Conservation (phyloP, 805 yeast species). For the Candida chauliodis region DNA sequence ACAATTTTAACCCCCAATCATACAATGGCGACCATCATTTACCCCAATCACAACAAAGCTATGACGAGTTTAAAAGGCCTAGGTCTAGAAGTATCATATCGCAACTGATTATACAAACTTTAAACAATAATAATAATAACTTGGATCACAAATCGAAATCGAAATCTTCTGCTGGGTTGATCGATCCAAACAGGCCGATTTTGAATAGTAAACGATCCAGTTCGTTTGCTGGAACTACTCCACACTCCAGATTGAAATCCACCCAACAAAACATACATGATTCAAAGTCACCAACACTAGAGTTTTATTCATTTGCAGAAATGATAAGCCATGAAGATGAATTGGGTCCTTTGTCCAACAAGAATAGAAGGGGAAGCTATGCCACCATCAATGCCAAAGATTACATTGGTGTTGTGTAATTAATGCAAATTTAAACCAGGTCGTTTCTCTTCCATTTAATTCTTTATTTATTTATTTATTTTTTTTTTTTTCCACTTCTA, state of each 20-base stretch:
- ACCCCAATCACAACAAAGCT: neutral
- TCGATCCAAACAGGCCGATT: neutral
- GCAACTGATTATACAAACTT: slow-evolving; percentile 9
- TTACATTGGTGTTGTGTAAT: slow-evolving; percentile 16
- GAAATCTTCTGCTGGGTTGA: slow-evolving; percentile 1
- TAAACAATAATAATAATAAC: slow-evolving; percentile 5
- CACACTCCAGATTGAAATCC: slow-evolving; percentile 4
- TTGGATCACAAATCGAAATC: neutral
- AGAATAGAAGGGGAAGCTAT: slow-evolving; percentile 13
- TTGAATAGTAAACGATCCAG: slow-evolving; percentile 3
- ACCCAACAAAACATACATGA: neutral
- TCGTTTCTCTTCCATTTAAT: neutral
- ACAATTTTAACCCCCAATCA: neutral
- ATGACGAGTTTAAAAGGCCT: slow-evolving; percentile 4
- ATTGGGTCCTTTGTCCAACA: neutral
- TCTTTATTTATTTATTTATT: neutral
- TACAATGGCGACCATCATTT: neutral
- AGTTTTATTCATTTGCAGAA: slow-evolving; percentile 31
- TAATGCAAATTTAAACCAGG: neutral
- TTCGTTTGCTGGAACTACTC: slow-evolving; percentile 8
- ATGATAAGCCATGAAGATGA: slow-evolving; percentile 21
- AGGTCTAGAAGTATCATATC: slow-evolving; percentile 9
- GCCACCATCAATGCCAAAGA: slow-evolving; percentile 20
- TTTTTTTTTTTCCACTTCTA: neutral
- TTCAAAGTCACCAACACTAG: slow-evolving; percentile 16